These are phyloP conservation scores for Salisapilia sapeloensis DNA, from an alignment of 352 stramenopile species.

Conservation along the genomic window DNA sequence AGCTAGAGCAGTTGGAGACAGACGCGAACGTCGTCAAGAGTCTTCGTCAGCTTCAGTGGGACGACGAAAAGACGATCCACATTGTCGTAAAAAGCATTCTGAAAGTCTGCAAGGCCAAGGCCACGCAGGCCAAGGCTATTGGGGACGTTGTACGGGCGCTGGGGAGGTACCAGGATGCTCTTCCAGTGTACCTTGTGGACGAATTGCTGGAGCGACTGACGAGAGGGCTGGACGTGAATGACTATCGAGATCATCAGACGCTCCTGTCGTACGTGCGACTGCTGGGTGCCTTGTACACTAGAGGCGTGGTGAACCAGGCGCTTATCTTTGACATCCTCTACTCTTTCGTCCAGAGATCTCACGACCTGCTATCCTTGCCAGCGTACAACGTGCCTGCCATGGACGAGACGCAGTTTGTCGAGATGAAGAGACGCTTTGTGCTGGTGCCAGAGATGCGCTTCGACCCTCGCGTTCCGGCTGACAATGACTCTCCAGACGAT, in stretches of 20 bases:
- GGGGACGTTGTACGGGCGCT: constrained; percentile 81
- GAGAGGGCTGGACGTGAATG: constrained; percentile 77
- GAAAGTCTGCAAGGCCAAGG: constrained; percentile 83
- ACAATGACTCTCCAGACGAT: constrained; percentile 82
- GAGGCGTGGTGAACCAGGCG: constrained; percentile 79
- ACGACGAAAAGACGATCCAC: constrained; percentile 22
- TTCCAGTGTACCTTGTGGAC: constrained; percentile 86
- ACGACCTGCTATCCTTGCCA: constrained; percentile 75
- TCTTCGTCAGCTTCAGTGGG: constrained; percentile 88
- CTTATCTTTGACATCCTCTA: constrained; percentile 90
- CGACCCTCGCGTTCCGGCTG: constrained; percentile 77
- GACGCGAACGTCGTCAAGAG: constrained; percentile 83
- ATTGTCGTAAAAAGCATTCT: constrained; percentile 85
- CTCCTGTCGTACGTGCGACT: constrained; percentile 87
- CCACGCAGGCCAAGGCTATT: constrained; percentile 77
- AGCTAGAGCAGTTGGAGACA: constrained; percentile 75
- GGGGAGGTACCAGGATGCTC: constrained; percentile 78
- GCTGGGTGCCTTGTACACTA: constrained; percentile 89
- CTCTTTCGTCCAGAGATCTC: constrained; percentile 89
- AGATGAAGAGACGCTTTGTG: constrained; percentile 42
- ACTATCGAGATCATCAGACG: constrained; percentile 86
- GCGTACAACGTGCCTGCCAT: constrained; percentile 16
- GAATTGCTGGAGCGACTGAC: constrained; percentile 87
- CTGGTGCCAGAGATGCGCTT: constrained; percentile 66
- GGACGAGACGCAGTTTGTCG: constrained; percentile 15